Conservation (phyloP, 2,329 filamentous ascomycete species). For the Exophiala spinifera region DNA sequence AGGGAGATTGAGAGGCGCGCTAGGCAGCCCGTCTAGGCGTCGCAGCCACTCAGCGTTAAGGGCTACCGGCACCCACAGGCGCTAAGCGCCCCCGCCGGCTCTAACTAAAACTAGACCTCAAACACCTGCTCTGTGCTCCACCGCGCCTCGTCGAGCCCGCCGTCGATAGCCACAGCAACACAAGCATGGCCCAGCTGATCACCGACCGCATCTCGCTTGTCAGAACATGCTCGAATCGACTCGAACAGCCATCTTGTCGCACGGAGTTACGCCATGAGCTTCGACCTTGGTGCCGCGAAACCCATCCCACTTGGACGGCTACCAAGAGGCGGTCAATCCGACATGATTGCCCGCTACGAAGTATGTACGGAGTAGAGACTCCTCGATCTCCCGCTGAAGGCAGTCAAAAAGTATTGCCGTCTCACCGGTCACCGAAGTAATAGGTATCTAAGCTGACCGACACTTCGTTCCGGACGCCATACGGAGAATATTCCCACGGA, state of each 20-base stretch:
- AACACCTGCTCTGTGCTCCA: background rate
- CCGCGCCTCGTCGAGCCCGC: background rate
- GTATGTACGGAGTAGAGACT: no score
- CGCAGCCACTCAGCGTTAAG: background rate
- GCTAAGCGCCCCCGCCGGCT: background rate
- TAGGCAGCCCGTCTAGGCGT: background rate
- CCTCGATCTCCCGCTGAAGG: no score
- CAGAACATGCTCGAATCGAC: background rate
- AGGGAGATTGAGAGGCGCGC: slow-evolving; percentile 3
- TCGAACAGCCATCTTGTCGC: background rate
- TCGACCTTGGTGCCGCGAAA: background rate
- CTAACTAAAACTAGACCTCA: slow-evolving; percentile 4
- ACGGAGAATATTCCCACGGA: background rate
- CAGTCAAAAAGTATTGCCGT: no score
- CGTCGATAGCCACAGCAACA: background rate
- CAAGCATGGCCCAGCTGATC: background rate
- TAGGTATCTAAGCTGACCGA: no score
- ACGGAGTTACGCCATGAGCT: background rate
- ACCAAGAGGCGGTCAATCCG: background rate
- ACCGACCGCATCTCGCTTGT: background rate
- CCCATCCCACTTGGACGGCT: no score
- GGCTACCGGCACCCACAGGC: background rate
- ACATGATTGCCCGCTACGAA: no score
- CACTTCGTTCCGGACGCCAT: no score
- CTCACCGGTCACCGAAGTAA: no score